Evolutionary conservation across 2,329 filamentous ascomycete genomes (phyloP).

Genomic region (Fusarium transvaalense): DNA sequence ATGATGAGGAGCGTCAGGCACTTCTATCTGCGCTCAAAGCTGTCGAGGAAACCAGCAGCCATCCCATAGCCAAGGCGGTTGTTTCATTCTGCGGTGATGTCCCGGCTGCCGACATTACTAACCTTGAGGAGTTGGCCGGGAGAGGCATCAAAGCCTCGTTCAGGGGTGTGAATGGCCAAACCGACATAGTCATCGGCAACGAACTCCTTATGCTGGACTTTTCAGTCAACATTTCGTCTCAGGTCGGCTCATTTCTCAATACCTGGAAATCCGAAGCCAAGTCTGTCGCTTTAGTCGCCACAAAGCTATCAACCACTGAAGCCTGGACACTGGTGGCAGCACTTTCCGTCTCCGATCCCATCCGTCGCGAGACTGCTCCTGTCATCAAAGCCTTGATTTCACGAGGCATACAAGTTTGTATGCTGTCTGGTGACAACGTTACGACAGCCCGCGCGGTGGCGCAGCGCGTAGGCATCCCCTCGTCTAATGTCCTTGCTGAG

Average conservation of each 20-base stretch:
- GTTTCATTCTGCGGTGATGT: constrained; percentile 68
- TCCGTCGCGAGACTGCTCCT: constrained; percentile 77
- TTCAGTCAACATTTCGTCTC: constrained; percentile 55
- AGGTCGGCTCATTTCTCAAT: constrained; percentile 57
- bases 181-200: constrained; percentile 76
- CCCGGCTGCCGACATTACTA: constrained; percentile 52
- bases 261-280: constrained; percentile 73
- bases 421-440: constrained; percentile 93
- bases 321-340: constrained; percentile 69
- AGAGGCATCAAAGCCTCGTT: constrained; percentile 73
- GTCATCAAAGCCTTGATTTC: constrained; percentile 75
- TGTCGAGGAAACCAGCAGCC: constrained; percentile 78
- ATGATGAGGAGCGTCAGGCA: constrained; percentile 43
- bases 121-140: constrained; percentile 76
- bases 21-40: constrained; percentile 68
- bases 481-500: constrained; percentile 83
- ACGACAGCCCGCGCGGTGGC: constrained; percentile 87
- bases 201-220: constrained; percentile 73
- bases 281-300: constrained; percentile 71
- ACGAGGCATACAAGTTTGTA: constrained; percentile 81
- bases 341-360: constrained; percentile 83
- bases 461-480: constrained; percentile 77
- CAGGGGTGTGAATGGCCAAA: constrained; percentile 35
- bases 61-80: constrained; percentile 80
- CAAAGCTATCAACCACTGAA: constrained; percentile 47